Percentiles rank a stretch among this genome's conserved stretches.
Evolutionary conservation across 805 yeast species (phyloP).

Genomic region (Starmerella asiatica): DNA sequence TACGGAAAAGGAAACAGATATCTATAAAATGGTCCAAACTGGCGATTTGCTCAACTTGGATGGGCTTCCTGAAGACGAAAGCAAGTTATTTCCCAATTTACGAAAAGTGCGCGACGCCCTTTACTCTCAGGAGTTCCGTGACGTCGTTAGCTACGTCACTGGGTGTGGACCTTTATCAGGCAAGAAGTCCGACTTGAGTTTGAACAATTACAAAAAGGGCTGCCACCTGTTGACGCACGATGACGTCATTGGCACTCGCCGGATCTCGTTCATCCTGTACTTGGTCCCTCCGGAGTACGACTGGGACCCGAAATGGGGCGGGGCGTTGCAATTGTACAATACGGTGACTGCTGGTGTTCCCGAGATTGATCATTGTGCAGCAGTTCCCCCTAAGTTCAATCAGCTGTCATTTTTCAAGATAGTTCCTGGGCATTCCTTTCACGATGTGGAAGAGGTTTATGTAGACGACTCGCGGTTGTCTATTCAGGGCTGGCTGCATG

Average conservation of each 20-base stretch:
- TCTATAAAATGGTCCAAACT: constrained; percentile 76
- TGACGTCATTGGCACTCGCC: constrained; percentile 90
- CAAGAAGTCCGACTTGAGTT: constrained; percentile 78
- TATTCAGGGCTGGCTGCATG: constrained; percentile 98
- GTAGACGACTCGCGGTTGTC: constrained; percentile 83
- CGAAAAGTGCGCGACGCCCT: constrained; percentile 73
- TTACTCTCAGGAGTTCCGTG: constrained; percentile 75
- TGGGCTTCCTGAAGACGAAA: constrained; percentile 66
- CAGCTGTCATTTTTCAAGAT: constrained; percentile 93
- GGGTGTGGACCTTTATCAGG: constrained; percentile 86
- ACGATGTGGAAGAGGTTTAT: constrained; percentile 93
- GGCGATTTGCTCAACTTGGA: constrained; percentile 84
- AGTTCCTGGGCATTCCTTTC: constrained; percentile 92
- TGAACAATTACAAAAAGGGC: constrained; percentile 81
- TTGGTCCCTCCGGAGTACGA: constrained; percentile 79
- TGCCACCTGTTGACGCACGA: constrained; percentile 93
- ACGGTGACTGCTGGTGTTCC: constrained; percentile 86
- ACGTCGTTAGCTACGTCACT: constrained; percentile 60
- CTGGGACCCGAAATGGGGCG: constrained; percentile 92
- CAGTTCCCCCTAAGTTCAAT: constrained; percentile 83
- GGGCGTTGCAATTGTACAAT: constrained; percentile 75
- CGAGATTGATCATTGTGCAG: constrained; percentile 51
- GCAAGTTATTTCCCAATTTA: constrained; percentile 58
- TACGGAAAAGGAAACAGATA: constrained; percentile 92
- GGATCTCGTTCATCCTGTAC: constrained; percentile 85